Conservation (phyloP, 306 rosid species). For the Abrus precatorius region DNA sequence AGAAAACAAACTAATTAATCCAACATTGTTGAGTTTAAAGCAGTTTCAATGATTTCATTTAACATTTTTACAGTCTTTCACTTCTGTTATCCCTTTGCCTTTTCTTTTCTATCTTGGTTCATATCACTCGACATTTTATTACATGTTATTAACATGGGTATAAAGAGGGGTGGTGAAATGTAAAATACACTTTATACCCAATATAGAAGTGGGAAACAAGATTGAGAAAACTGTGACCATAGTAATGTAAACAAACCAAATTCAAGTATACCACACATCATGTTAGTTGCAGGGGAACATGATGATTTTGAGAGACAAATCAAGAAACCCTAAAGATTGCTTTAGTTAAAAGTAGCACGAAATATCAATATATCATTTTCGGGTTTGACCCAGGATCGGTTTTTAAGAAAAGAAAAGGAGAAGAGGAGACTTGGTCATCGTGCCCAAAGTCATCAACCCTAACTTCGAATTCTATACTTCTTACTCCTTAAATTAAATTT, state of each 20-base stretch:
- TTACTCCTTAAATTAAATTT: background rate
- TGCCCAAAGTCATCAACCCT: slow-evolving; percentile 33
- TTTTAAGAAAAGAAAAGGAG: background rate
- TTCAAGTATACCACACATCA: background rate
- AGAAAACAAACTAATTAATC: no score
- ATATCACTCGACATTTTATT: background rate
- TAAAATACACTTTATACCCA: background rate
- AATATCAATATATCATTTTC: background rate
- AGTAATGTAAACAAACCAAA: background rate
- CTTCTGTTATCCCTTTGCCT: no score
- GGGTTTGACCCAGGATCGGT: background rate
- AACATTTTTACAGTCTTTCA: background rate
- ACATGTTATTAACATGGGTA: background rate
- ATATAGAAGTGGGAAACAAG: background rate
- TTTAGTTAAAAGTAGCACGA: background rate
- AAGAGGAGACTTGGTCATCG: background rate
- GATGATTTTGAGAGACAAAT: slow-evolving; percentile 15
- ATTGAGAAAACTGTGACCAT: background rate
- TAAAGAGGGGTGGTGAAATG: background rate
- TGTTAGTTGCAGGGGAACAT: background rate
- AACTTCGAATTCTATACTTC: background rate
- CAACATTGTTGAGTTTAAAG: background rate
- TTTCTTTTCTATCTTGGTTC: background rate
- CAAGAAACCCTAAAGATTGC: slow-evolving; percentile 6
- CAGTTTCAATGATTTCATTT: background rate